These are phyloP conservation scores for Whalleya microplaca DNA, from an alignment of 2,329 filamentous ascomycete genomes.

Conservation along the genomic window DNA sequence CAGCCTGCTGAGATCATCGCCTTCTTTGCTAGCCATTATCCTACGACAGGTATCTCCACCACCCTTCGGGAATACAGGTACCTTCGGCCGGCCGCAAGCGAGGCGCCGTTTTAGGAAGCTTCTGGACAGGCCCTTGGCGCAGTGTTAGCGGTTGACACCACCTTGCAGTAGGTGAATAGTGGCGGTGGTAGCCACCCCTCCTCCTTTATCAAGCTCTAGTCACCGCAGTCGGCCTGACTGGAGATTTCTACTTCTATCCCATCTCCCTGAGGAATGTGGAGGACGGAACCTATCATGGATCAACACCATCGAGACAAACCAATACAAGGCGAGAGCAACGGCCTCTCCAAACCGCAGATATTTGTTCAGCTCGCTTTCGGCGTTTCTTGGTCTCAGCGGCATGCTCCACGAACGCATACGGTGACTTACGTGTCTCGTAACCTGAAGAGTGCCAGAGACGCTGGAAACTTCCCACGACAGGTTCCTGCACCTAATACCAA, in stretches of 20 bases:
- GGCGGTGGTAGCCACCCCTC: constrained; percentile 7
- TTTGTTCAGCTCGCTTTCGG: constrained; percentile 58
- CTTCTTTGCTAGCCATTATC: neutral
- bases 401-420: constrained; percentile 48
- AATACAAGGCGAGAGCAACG: constrained; percentile 32
- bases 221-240: constrained; percentile 2
- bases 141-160: constrained; percentile 11
- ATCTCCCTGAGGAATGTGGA: constrained; percentile 24
- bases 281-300: constrained; percentile 34
- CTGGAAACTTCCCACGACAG: constrained; percentile 49
- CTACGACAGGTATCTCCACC: constrained; percentile 17
- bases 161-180: constrained; percentile 8
- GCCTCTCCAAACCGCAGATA: constrained; percentile 45
- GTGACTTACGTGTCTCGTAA: constrained; percentile 52
- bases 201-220: constrained; percentile 18
- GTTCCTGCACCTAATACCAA: constrained; percentile 51
- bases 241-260: constrained; percentile 1
- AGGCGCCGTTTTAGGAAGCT: constrained; percentile 26
- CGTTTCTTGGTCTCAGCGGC: constrained; percentile 52
- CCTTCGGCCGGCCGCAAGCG: constrained; percentile 14
- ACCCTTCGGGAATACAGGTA: constrained; percentile 9
- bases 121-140: constrained; percentile 20
- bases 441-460: constrained; percentile 44
- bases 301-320: constrained; percentile 27
- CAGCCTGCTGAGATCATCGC: constrained; percentile 18